Evolutionary conservation across 1,139 yeast species (phyloP).

Genomic region (Diutina neorugosa): DNA sequence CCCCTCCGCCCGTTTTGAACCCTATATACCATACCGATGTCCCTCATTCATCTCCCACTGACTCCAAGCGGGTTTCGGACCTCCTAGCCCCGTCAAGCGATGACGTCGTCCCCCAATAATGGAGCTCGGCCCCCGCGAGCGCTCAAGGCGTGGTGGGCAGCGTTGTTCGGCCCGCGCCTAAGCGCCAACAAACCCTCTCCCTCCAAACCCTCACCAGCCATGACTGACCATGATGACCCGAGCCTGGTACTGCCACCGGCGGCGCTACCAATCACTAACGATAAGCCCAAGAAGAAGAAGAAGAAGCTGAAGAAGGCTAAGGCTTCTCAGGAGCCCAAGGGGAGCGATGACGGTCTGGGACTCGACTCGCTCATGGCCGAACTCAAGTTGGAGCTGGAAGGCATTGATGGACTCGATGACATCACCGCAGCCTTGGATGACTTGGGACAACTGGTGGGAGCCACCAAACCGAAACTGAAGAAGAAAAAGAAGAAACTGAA

Average conservation of each 20-base stretch:
- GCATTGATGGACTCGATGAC: slow-evolving; percentile 5
- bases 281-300: slow-evolving; percentile 6
- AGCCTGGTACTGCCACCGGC: neutral
- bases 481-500: slow-evolving; percentile 7
- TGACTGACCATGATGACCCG: neutral
- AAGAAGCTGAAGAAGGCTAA: neutral
- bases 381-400: neutral
- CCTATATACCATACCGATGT: too few species aligned
- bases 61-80: too few species aligned
- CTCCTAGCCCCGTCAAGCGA: too few species aligned
- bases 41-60: too few species aligned
- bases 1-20: too few species aligned
- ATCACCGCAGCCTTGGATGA: neutral
- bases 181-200: neutral
- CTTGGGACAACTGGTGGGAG: neutral
- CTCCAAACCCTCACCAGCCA: neutral
- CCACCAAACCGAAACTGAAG: neutral
- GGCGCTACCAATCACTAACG: slow-evolving; percentile 3
- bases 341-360: neutral
- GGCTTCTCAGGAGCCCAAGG: neutral
- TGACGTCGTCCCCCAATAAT: too few species aligned
- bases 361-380: slow-evolving; percentile 1
- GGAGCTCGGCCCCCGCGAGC: neutral
- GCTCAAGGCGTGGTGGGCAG: neutral
- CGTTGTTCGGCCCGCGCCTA: neutral